Evolutionary conservation across 2,329 filamentous ascomycete genomes (phyloP), one percentile per base, ranked within the genome.

Genomic region (Seiridium unicorne): DNA sequence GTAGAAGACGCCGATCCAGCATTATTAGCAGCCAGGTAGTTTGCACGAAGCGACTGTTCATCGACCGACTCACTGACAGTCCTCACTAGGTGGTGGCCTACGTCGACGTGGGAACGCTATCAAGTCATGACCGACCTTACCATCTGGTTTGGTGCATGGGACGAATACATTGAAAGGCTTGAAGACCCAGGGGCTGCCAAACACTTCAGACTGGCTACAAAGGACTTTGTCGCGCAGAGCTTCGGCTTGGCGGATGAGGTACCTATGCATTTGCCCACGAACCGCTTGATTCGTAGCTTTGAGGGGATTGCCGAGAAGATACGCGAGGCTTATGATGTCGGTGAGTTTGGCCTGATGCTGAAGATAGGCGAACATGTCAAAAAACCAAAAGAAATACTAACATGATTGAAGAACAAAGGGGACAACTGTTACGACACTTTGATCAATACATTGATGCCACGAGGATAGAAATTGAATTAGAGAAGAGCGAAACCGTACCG

Each of bases 71-170:
- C 3, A n/a, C 5, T 11, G 10, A 34, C 34, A 44, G 4, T 51
- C 4, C 1, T 2, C 4, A 32, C 31, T 36, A 70, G 68, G 57
- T 70, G 68, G 68, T 70, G 67, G 66, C 69, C 69, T 8, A 66
- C 59, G 1, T 35, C 63, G 36, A 57, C 66, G 0, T 59, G 38
- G 48, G 56, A 65, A 32, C 55, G 60, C 26, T 70, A 68, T 47
- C 58, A 51, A 7, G 58, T 66, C 55, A 58, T 70, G 55, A 62
- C 63, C 13, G 65, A 70, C 48, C 36, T 68, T 7, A 62, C 69
- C 34, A 66, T 68, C 40, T 70, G 68, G 67, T 69, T 70, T 42
- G 62, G 62, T 8, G 44, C 69, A 38, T 70, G 67, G 66, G 69
- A 70, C 34, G 69, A 70, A 49, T 57, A 62, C 47, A 61, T 66